Conservation (phyloP, 371 early-diverging fungal species). For the Mucor indicus region DNA sequence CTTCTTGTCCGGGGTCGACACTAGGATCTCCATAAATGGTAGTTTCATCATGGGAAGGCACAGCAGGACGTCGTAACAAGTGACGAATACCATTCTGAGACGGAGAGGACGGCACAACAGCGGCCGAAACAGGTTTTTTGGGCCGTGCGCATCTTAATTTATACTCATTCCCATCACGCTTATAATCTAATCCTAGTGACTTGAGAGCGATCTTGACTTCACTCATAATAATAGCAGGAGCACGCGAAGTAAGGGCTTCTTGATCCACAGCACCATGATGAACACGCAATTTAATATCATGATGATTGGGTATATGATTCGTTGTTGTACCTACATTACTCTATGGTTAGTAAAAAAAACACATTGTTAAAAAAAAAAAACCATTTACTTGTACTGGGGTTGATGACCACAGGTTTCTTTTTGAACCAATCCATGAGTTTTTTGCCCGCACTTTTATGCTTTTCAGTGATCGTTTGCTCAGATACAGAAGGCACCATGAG, state of each 20-base stretch:
- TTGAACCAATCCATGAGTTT: constrained; percentile 74
- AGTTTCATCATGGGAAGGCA: background rate
- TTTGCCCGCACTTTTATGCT: constrained; percentile 53
- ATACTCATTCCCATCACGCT: constrained; percentile 62
- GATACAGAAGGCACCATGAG: constrained; percentile 29
- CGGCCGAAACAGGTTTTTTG: constrained; percentile 10
- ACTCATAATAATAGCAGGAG: constrained; percentile 68
- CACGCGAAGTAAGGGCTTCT: constrained; percentile 68
- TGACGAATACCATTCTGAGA: background rate
- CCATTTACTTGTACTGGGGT: too few relatives aligned
- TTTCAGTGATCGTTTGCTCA: constrained; percentile 31
- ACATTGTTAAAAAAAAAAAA: too few relatives aligned
- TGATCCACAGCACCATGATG: constrained; percentile 83
- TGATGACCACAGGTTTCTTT: constrained; percentile 61
- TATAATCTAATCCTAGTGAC: constrained; percentile 68
- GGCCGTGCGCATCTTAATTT: constrained; percentile 72
- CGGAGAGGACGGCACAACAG: background rate
- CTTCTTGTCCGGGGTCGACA: constrained; percentile 82
- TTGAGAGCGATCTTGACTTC: constrained; percentile 65
- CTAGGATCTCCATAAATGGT: constrained; percentile 88
- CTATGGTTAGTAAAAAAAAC: too few relatives aligned
- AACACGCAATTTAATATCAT: constrained; percentile 54
- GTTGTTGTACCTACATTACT: too few relatives aligned
- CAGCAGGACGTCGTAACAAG: background rate
- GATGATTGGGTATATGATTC: constrained; percentile 6